Percentiles rank a stretch among this genome's conserved stretches.
These are phyloP conservation scores for Stylosanthes scabra DNA, from an alignment of 331 rosid species.

Conservation along the genomic window DNA sequence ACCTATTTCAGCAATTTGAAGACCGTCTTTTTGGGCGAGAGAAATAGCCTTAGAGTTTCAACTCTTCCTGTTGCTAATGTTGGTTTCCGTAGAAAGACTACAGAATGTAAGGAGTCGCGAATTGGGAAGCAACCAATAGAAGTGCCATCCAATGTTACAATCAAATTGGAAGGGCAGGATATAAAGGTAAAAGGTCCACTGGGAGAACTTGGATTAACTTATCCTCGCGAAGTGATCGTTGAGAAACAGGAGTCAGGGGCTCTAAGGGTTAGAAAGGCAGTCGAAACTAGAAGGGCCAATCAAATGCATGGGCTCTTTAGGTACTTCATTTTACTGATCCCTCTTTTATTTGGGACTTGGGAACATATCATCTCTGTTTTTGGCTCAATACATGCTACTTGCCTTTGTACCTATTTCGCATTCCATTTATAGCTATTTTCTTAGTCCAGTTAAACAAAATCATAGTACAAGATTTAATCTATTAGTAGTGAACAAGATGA, in stretches of 20 bases:
- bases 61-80: slow-evolving; percentile 50
- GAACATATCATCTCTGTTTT: slow-evolving; percentile 5
- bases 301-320: slow-evolving; percentile 99
- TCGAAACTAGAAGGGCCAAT: slow-evolving; percentile 90
- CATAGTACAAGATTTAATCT: background rate
- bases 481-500: background rate
- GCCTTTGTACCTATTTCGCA: background rate
- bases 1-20: slow-evolving; percentile 76
- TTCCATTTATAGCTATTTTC: slow-evolving; percentile 7
- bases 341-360: background rate
- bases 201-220: slow-evolving; percentile 82
- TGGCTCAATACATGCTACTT: slow-evolving; percentile 8
- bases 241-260: slow-evolving; percentile 72
- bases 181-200: slow-evolving; percentile 89
- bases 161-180: slow-evolving; percentile 80
- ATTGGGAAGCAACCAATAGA: slow-evolving; percentile 91
- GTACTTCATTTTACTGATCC: slow-evolving; percentile 54
- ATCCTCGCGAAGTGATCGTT: slow-evolving; percentile 84
- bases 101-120: slow-evolving; percentile 92
- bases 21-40: slow-evolving; percentile 76
- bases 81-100: slow-evolving; percentile 58
- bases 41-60: slow-evolving; percentile 52
- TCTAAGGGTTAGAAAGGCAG: slow-evolving; percentile 71
- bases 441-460: background rate
- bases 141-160: slow-evolving; percentile 79